Evolutionary conservation across 139 green algal species (phyloP).

Genomic region (Pseudopediastrum boryanum): DNA sequence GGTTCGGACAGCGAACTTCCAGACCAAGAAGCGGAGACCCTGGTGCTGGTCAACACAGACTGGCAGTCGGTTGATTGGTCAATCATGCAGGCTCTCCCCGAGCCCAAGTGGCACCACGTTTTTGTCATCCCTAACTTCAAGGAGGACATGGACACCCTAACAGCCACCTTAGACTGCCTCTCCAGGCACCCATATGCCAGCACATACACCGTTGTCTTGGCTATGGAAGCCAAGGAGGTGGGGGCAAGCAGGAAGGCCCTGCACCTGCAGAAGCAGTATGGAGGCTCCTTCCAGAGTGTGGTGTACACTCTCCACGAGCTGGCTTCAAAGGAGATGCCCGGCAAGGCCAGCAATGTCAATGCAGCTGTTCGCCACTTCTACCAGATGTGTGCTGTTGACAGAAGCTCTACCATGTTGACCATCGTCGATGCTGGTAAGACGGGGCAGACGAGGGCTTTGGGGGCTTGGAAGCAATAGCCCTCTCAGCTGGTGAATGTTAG

Average conservation of each 20-base stretch:
- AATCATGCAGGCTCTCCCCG: neutral
- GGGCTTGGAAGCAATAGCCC: too few species aligned
- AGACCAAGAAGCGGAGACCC: conserved; percentile 11
- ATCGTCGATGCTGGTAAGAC: conserved; percentile 52
- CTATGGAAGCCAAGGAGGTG: conserved; percentile 50
- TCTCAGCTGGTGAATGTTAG: too few species aligned
- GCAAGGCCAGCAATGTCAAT: conserved; percentile 53
- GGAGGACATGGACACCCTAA: conserved; percentile 42
- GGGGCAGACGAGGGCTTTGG: too few species aligned
- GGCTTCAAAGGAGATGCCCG: conserved; percentile 36
- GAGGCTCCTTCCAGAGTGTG: conserved; percentile 34
- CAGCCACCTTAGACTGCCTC: conserved; percentile 35
- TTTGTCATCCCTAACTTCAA: conserved; percentile 58
- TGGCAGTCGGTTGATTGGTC: conserved; percentile 27
- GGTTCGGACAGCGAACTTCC: neutral
- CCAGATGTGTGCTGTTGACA: conserved; percentile 24
- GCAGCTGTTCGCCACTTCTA: conserved; percentile 39
- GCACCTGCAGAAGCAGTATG: conserved; percentile 41
- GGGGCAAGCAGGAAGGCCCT: conserved; percentile 35
- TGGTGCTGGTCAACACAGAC: conserved; percentile 10
- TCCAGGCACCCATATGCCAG: conserved; percentile 29
- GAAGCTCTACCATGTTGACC: conserved; percentile 37
- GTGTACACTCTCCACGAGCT: conserved; percentile 39
- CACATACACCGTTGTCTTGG: conserved; percentile 46
- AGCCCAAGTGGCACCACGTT: conserved; percentile 38